A percentile compares a stretch with the other conserved stretches of the same genome.
Conservation (phyloP, 1,284 basidiomycete species). For the Malassezia arunalokei region DNA sequence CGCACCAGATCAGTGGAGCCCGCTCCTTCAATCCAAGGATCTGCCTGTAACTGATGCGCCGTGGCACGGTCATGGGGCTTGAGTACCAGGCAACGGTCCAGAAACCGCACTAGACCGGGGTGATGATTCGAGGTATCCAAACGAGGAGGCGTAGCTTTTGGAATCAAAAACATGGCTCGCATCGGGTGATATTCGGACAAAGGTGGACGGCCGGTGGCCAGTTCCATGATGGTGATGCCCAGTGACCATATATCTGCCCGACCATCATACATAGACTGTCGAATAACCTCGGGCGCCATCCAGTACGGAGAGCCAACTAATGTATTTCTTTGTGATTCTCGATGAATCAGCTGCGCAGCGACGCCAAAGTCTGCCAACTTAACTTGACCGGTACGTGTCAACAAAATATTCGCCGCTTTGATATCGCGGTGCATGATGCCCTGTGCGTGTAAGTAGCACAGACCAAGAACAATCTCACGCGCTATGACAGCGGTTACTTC, state of each 20-base stretch:
- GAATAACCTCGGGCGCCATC: slow-evolving; percentile 96
- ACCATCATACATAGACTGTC: slow-evolving; percentile 64
- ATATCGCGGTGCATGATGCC: slow-evolving; percentile 96
- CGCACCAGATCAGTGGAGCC: slow-evolving; percentile 34
- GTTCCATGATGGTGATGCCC: slow-evolving; percentile 49
- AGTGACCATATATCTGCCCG: slow-evolving; percentile 50
- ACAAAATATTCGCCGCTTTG: slow-evolving; percentile 90
- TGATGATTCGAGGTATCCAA: slow-evolving; percentile 68
- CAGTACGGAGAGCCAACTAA: slow-evolving; percentile 87
- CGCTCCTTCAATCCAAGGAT: slow-evolving; percentile 77
- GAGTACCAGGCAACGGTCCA: slow-evolving; percentile 79
- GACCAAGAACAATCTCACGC: slow-evolving; percentile 79
- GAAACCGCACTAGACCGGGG: slow-evolving; percentile 79
- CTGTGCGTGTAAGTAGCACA: slow-evolving; percentile 85
- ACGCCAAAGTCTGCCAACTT: slow-evolving; percentile 91
- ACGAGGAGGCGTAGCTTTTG: slow-evolving; percentile 66
- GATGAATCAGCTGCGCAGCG: slow-evolving; percentile 69
- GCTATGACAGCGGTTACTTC: slow-evolving; percentile 85
- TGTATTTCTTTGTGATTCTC: slow-evolving; percentile 71
- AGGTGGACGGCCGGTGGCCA: slow-evolving; percentile 49
- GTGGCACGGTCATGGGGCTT: slow-evolving; percentile 76
- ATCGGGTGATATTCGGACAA: slow-evolving; percentile 50
- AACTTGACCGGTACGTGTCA: slow-evolving; percentile 78
- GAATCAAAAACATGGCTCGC: slow-evolving; percentile 49
- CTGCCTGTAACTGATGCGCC: slow-evolving; percentile 78